Evolutionary conservation across 2,329 filamentous ascomycete genomes (phyloP), one percentile per base, ranked within the genome.

Genomic region (Ophiostoma populinum): DNA sequence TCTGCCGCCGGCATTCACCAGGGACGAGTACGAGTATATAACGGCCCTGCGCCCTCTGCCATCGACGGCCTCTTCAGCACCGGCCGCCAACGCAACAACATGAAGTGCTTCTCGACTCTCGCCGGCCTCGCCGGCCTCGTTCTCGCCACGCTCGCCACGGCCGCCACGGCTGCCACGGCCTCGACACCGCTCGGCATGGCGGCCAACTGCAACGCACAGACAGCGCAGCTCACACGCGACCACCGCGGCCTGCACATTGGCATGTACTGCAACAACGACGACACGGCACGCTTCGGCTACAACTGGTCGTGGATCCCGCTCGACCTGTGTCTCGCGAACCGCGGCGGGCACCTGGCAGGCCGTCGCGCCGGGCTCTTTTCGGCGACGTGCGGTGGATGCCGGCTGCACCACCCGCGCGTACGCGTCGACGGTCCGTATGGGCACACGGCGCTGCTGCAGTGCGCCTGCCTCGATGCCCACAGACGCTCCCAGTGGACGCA

Each of bases 231-330:
- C 22, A 44, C 46, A 7, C 48, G 46, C 24, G 47, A 43, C 38
- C 52, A 44, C 37, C 50, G 59, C 1, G 55, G 54, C 19, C 46
- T 55, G 43, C 52, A 44, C 38, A 50, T 60, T 1, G 55, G 55
- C 21, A 47, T 56, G 43, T 59, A 56, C 43, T 60, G 57, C 48
- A 52, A 55, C 38, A 55, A 57, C 34, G 42, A 54, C 28, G 42
- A 57, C 41, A 49, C 45, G 40, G 46, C 40, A 1, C 27, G 46
- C 6, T 58, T 47, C 37, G 50, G 46, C 16, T 59, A 57, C 44
- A 54, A 57, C 35, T 60, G 56, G 53, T 52, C 55, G 10, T 56
- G 51, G 52, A 49, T 59, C 39, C 47, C 59, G 26, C 52, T 56
- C 13, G 48, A 54, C 28, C 32, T 43, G 34, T 54, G 51, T 28